Conservation (phyloP, 2,329 filamentous ascomycete genomes). For the Aspergillus intermedius region DNA sequence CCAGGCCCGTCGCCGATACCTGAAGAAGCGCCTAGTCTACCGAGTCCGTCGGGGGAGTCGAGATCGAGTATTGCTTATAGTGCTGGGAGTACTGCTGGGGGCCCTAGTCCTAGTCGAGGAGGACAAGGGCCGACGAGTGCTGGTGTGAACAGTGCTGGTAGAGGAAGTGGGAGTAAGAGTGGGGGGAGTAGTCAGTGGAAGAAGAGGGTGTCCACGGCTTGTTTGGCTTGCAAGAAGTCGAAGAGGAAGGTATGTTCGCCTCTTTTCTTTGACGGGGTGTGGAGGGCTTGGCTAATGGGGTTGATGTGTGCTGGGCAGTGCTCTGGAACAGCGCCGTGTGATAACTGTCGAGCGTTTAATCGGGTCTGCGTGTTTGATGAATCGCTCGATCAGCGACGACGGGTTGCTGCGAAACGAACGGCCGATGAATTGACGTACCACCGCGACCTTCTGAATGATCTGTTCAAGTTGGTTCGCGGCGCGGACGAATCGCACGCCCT, state of each 20-base stretch:
- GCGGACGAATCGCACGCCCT: conserved; percentile 24
- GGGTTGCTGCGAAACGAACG: conserved; percentile 35
- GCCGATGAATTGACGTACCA: conserved; percentile 35
- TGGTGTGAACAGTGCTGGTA: neutral
- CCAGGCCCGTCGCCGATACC: conserved; percentile 18
- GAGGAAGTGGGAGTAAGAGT: neutral
- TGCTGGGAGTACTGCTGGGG: neutral
- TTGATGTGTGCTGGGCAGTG: conserved; percentile 18
- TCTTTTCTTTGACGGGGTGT: neutral
- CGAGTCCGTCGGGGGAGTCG: neutral
- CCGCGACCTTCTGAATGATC: conserved; percentile 32
- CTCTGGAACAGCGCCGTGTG: conserved; percentile 32
- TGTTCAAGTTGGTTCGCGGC: conserved; percentile 29
- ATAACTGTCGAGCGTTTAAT: conserved; percentile 32
- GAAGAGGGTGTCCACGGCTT: conserved; percentile 35
- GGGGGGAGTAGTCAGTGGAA: conserved; percentile 16
- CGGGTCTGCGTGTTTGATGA: conserved; percentile 51
- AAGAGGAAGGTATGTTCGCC: conserved; percentile 28
- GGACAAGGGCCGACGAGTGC: conserved; percentile 1
- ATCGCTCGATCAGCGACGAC: conserved; percentile 48
- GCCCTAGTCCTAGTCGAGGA: neutral
- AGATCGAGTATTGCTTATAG: conserved; percentile 1
- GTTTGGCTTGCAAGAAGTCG: conserved; percentile 35
- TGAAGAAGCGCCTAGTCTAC: conserved; percentile 6
- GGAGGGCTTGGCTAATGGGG: neutral